phyloP scores from a whole-genome alignment of 139 green algal genomes.

The Pedinophyceae sp. region DNA sequence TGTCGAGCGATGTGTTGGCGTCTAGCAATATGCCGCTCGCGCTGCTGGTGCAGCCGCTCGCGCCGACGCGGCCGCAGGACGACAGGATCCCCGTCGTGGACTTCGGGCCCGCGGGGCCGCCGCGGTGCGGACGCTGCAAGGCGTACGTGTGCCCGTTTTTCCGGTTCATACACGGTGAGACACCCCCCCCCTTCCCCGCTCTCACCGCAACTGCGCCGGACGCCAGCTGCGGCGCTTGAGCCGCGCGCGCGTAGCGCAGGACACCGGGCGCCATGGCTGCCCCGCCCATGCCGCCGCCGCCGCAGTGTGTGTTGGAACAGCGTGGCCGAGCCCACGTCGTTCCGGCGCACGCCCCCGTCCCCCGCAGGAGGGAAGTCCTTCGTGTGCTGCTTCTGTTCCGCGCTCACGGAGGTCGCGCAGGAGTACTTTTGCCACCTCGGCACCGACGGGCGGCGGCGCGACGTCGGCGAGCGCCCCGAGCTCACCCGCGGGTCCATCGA shows the following conservation, averaged over 20 bases:
- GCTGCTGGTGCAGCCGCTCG: constrained; percentile 65
- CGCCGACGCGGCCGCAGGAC: constrained; percentile 48
- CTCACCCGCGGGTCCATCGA: constrained; percentile 4
- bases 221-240: too few relatives aligned
- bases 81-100: constrained; percentile 60
- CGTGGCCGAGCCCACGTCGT: too few relatives aligned
- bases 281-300: too few relatives aligned
- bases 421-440: constrained; percentile 56
- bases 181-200: too few relatives aligned
- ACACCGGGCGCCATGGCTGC: too few relatives aligned
- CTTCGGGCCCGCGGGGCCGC: constrained; percentile 37
- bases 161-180: constrained; percentile 35
- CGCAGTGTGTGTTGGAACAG: too few relatives aligned
- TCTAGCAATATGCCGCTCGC: constrained; percentile 64
- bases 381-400: constrained; percentile 64
- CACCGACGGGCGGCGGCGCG: constrained; percentile 34
- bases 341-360: too few relatives aligned
- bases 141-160: constrained; percentile 84
- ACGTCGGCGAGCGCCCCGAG: constrained; percentile 5
- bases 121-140: constrained; percentile 66
- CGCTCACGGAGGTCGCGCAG: constrained; percentile 35
- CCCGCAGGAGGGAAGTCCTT: constrained; percentile 44
- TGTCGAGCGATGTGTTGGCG: constrained; percentile 48
- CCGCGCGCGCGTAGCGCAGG: too few relatives aligned
- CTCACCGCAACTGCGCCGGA: too few relatives aligned